A percentile compares a stretch with the other conserved stretches of the same genome.
Conservation (phyloP, 164 flowering plant genomes). For the Vitis rotundifolia region DNA sequence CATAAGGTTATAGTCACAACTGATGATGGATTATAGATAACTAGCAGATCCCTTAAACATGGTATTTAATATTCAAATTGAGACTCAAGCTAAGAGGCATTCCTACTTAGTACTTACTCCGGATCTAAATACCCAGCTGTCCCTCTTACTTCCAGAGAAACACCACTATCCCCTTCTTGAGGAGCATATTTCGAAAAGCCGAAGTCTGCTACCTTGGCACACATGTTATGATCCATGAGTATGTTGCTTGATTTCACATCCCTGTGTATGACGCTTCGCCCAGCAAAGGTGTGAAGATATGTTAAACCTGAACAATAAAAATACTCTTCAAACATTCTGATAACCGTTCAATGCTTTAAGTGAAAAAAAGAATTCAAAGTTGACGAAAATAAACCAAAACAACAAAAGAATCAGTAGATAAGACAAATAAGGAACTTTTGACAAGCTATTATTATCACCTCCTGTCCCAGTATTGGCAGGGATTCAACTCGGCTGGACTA, state of each 20-base stretch:
- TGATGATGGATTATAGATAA: not conserved
- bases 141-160: conserved; percentile 81
- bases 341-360: not conserved
- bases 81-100: not conserved
- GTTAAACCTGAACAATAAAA: conserved; percentile 49
- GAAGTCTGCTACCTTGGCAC: conserved; percentile 74
- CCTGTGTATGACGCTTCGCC: conserved; percentile 64
- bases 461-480: too few relatives aligned
- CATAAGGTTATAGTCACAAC: too few relatives aligned
- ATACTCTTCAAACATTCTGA: not conserved
- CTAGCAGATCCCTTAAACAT: not conserved
- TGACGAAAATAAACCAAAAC: too few relatives aligned
- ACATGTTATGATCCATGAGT: conserved; percentile 83
- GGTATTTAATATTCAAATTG: conserved; percentile 5
- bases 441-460: too few relatives aligned
- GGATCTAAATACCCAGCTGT: conserved; percentile 87
- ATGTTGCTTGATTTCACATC: conserved; percentile 90
- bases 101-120: conserved; percentile 50
- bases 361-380: too few relatives aligned
- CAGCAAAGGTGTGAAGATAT: conserved; percentile 70
- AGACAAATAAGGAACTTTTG: too few relatives aligned
- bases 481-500: too few relatives aligned
- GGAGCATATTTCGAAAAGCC: conserved; percentile 87
- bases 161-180: conserved; percentile 77
- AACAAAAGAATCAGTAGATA: too few relatives aligned